A percentile compares a stretch with the other conserved stretches of the same genome.
Conservation (phyloP, 257 asterid genomes). For the Pogostemon cablin region DNA sequence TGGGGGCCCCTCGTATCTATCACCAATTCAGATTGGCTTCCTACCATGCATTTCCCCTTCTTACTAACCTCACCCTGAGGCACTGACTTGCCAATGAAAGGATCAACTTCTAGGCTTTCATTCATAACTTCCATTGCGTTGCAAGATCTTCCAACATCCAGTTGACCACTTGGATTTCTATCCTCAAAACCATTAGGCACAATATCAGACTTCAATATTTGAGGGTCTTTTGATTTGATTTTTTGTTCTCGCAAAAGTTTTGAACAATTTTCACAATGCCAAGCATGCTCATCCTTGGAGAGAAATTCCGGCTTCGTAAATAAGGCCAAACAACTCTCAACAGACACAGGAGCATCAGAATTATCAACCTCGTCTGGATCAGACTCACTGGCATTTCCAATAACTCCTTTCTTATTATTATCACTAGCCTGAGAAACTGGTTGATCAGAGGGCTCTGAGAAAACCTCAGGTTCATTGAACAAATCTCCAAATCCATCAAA, state of each 20-base stretch:
- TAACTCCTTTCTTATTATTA: conserved; percentile 41
- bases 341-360: conserved; percentile 77
- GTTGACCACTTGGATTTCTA: conserved; percentile 31
- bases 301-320: conserved; percentile 82
- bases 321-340: conserved; percentile 80
- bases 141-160: conserved; percentile 24
- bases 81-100: conserved; percentile 33
- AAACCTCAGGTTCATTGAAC: conserved; percentile 78
- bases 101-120: conserved; percentile 37
- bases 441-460: conserved; percentile 37
- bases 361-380: conserved; percentile 90
- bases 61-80: conserved; percentile 33
- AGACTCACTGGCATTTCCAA: conserved; percentile 68
- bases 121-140: conserved; percentile 29
- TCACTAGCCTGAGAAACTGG: conserved; percentile 42
- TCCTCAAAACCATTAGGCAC: conserved; percentile 37
- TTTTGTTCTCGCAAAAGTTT: conserved; percentile 57
- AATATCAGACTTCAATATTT: conserved; percentile 30
- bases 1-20: conserved; percentile 33
- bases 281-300: conserved; percentile 82
- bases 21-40: conserved; percentile 36
- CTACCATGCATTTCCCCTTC: conserved; percentile 33
- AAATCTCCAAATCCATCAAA: conserved; percentile 78
- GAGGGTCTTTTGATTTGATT: conserved; percentile 40
- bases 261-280: conserved; percentile 94